Evolutionary conservation across 2,329 filamentous ascomycete genomes (phyloP), one percentile per base, ranked within the genome.

Genomic region (Fusarium sp.): DNA sequence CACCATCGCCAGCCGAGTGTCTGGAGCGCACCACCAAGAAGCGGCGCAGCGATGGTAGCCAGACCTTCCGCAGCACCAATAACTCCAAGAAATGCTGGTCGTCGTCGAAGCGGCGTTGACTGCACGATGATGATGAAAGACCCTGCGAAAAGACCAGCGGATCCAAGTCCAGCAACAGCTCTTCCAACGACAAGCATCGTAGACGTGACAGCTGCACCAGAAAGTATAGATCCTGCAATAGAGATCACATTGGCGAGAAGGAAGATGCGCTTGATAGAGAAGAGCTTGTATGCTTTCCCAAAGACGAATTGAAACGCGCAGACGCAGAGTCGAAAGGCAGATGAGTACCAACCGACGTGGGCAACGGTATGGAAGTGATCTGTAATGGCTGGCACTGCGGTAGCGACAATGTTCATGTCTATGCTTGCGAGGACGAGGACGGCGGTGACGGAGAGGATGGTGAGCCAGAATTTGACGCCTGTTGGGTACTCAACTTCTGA

Each of bases 101-200:
- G 15, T 38, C 29, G 62, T 0, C 37, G 29, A 0, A 70, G 33
- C 23, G 62, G 54, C 0, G 47, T 63, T 0, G 46, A 28, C 3
- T 70, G 54, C 0, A 54, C 54, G 1, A 68, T 50, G 1, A 68
- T 63, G 15, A 63, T 43, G 26, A 74, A 72, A 7, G 61, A 71
- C 3, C 83, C 83, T 0, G 76, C 77, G 28, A 81, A 80, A 1
- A 85, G 57, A 0, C 79, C 84, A 8, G 82, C 78, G 4, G 78
- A 79, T 0, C 83, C 84, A 0, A 79, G 63, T 0, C 84, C 84
- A 0, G 83, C 80, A 2, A 85, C 73, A 0, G 83, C 84, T 11
- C 84, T 75, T 0, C 84, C 84, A 4, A 81, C 63, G 33, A 86
- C 84, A 37, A 86, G 78, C 75, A 81, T 80, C 0, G 74, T 72